Conservation (phyloP, 495 filamentous ascomycete species). For the Lentithecium fluviatile region DNA sequence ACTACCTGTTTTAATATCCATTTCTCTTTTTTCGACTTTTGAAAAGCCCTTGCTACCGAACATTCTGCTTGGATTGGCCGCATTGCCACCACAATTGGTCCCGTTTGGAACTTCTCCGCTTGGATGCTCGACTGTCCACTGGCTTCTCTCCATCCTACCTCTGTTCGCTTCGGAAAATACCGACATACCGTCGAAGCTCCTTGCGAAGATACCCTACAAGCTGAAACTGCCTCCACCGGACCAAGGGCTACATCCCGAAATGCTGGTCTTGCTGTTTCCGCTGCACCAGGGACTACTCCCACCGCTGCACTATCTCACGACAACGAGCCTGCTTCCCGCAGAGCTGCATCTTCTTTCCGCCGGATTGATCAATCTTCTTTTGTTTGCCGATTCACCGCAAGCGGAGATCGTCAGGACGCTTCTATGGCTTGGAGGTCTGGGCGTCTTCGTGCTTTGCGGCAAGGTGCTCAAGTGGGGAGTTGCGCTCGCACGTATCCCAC, state of each 20-base stretch:
- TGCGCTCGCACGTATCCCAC: slow-evolving; percentile 79
- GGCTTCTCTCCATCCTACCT: slow-evolving; percentile 66
- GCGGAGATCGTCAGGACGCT: slow-evolving; percentile 75
- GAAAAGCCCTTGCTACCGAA: slow-evolving; percentile 67
- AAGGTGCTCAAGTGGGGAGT: slow-evolving; percentile 84
- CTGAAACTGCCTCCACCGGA: slow-evolving; percentile 30
- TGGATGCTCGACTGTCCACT: slow-evolving; percentile 63
- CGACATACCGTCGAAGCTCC: slow-evolving; percentile 31
- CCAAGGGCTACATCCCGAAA: slow-evolving; percentile 54
- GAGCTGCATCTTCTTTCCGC: slow-evolving; percentile 85
- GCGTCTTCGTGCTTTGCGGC: slow-evolving; percentile 68
- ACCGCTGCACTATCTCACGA: slow-evolving; percentile 74
- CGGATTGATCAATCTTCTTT: slow-evolving; percentile 75
- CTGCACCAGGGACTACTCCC: slow-evolving; percentile 79
- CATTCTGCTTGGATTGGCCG: slow-evolving; percentile 73
- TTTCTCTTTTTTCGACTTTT: slow-evolving; percentile 64
- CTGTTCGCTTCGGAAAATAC: slow-evolving; percentile 53
- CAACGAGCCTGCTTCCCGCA: slow-evolving; percentile 78
- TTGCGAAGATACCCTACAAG: slow-evolving; percentile 35
- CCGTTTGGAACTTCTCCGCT: slow-evolving; percentile 55
- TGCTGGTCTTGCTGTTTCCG: slow-evolving; percentile 70
- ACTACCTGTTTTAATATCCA: slow-evolving; percentile 72
- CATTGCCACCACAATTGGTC: slow-evolving; percentile 71
- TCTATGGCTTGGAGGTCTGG: slow-evolving; percentile 84
- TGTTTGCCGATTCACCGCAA: slow-evolving; percentile 80